Base-by-base conservation (phyloP, 2,329 filamentous ascomycete genomes). In the Dactylella cylindrospora region DNA sequence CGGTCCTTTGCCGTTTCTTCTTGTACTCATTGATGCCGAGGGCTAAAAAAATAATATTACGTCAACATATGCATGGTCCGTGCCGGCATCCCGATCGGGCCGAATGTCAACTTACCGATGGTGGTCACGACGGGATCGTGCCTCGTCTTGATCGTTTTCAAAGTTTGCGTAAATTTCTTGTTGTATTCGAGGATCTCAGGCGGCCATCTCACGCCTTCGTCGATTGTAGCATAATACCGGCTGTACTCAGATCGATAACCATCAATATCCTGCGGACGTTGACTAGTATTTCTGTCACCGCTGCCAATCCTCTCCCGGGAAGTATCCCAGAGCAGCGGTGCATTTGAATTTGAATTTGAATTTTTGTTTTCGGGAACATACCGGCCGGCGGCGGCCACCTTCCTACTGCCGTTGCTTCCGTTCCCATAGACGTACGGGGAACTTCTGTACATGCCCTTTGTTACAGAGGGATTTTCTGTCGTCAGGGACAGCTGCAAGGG, bases 1-100 rank as follows among this genome's bases (percentile, higher is more conserved):
- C 93, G 85, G 97, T 93, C 49, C 93, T 84, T 79, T 98, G 93
- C 65, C 90, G 83, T 72, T 86, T 91, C 52, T 91, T 88, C 77
- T 98, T 98, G 79, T 95, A 98, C 76, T 98, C 93, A 59, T 97
- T 80, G 67, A 98, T 96, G 61, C 93, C 93, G 74, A 98, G 91
- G 4, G 93, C 93, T 69, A 54, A 43, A 28, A n/a, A 3, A 5
- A 2, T 29, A n/a, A 31, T 39, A 39, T n/a, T 20, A 15, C 17
- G 9, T 20, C 26, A 29, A n/a, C n/a, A 39, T 36, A 22, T 19
- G n/a, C 28, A 41, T 32, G 47, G 54, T 33, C 49, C 35, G 13
- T 38, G 20, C 31, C 33, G 15, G 7, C 13, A 19, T 31, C 38
- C 47, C 22, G 32, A 40, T 38, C 33, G 7, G 13, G 8, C 19